A percentile compares a stretch with the other conserved stretches of the same genome.
Conservation (phyloP, 768 basidiomycete species). For the Pleurotus sapidus region DNA sequence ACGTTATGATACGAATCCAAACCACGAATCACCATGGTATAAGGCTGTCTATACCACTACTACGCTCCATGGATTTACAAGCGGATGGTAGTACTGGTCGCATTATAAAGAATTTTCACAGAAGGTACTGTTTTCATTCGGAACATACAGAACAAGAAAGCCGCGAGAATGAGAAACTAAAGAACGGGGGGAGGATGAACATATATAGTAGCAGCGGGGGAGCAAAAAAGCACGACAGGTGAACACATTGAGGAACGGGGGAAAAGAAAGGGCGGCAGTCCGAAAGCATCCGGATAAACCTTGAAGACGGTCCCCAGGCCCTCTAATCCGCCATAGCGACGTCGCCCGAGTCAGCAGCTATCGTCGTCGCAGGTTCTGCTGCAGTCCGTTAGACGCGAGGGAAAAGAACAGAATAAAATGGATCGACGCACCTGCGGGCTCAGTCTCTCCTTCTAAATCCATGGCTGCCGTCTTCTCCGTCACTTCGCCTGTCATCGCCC, state of each 20-base stretch:
- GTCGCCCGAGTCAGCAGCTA: not conserved
- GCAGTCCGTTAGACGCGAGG: not conserved
- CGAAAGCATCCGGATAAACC: not conserved
- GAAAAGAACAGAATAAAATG: not conserved
- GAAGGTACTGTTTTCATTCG: no score
- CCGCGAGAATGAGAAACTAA: no score
- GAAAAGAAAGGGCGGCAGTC: not conserved
- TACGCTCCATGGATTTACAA: no score
- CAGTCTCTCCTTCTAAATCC: constrained; percentile 28
- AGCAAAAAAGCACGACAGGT: not conserved
- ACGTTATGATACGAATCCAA: no score
- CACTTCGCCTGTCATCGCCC: constrained; percentile 18
- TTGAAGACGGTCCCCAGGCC: not conserved
- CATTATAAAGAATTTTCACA: no score
- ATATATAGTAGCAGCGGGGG: no score
- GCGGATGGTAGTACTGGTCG: no score
- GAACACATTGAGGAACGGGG: not conserved
- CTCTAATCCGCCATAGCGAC: not conserved
- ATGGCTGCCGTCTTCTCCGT: constrained; percentile 26
- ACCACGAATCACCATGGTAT: no score
- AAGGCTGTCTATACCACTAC: no score
- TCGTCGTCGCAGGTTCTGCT: not conserved
- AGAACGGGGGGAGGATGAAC: no score
- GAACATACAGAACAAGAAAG: no score
- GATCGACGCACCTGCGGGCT: not conserved